A percentile compares a stretch with the other conserved stretches of the same genome.
Conservation (phyloP, 2,329 filamentous ascomycete genomes). For the Aureobasidium sp. region DNA sequence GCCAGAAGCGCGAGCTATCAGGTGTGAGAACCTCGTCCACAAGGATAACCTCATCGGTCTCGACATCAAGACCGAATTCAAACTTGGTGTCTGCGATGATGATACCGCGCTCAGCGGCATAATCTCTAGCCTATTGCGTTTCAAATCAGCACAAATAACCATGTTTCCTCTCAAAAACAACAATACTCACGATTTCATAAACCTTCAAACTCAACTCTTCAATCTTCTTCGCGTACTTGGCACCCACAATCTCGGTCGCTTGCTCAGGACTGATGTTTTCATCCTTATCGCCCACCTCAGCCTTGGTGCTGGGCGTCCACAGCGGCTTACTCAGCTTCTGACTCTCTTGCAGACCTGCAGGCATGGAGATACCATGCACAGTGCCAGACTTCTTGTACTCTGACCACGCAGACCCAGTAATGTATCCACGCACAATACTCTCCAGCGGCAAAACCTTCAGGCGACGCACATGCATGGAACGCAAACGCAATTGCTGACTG, state of each 20-base stretch:
- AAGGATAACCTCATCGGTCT: slow-evolving; percentile 61
- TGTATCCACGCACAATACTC: slow-evolving; percentile 82
- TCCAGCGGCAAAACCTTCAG: slow-evolving; percentile 72
- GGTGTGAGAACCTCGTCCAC: slow-evolving; percentile 84
- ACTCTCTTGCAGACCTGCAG: slow-evolving; percentile 62
- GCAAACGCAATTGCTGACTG: slow-evolving; percentile 42
- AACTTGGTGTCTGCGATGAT: slow-evolving; percentile 75
- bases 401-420: slow-evolving; percentile 76
- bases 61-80: slow-evolving; percentile 61
- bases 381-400: slow-evolving; percentile 70
- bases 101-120: slow-evolving; percentile 60
- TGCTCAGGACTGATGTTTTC: slow-evolving; percentile 75
- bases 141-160: too few relatives aligned
- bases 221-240: slow-evolving; percentile 56
- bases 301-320: slow-evolving; percentile 81
- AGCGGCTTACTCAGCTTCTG: slow-evolving; percentile 62
- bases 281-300: slow-evolving; percentile 68
- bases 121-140: slow-evolving; percentile 45
- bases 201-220: slow-evolving; percentile 58
- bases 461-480: slow-evolving; percentile 71
- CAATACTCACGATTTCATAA: slow-evolving; percentile 47
- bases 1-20: slow-evolving; percentile 74
- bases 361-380: slow-evolving; percentile 68
- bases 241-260: slow-evolving; percentile 56
- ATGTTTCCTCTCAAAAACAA: background rate